Base-by-base conservation (phyloP, 345 rosid species). In the Pugionium dolabratum region DNA sequence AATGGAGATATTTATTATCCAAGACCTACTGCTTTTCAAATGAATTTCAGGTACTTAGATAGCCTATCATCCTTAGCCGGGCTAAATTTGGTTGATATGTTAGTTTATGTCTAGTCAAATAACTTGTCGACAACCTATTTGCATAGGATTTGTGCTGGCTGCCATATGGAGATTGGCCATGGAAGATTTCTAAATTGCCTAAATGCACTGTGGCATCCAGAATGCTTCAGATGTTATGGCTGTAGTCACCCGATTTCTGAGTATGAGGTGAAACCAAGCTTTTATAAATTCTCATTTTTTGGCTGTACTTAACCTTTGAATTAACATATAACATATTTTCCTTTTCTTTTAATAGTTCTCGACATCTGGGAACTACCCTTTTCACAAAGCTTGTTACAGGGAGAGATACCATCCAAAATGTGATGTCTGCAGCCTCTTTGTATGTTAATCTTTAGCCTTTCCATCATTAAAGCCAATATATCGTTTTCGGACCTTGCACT, bases 401-500 rank as follows among this genome's bases (percentile, higher is more conserved):
- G 93, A 90, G 83, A 84, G 76, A 55, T 76, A 82, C 71, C 94
- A 91, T 78, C 99, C 99, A 4, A 95, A 84, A 81, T 95, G 99
- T 59, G 99, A 95, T 78, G 94, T 95, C 59, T 95, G 99, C 86
- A 81, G 69, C 69, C 83, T 73, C 74, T 89, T 84, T 69, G 99
- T 94, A 80, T 79, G 99, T 84, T 39, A 36, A 36, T 32, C 56
- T 51, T 9, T 59, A 6, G 11, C 28, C 53, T 39, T 35, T 39
- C 28, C 37, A 11, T 64, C 3, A 3, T 44, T 33, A 9, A 69
- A 69, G 6, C 25, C 18, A 4, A 51, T 26, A 54, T 45, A 6
- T 39, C 9, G 62, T 30, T 4, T 41, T 18, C 0, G 36, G 66
- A 75, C 56, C 37, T 62, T 26, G 27, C 65, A 48, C 64, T 67